These are phyloP conservation scores for Chrysoporthe puriensis DNA, from an alignment of 2,329 filamentous ascomycete genomes.

Conservation along the genomic window DNA sequence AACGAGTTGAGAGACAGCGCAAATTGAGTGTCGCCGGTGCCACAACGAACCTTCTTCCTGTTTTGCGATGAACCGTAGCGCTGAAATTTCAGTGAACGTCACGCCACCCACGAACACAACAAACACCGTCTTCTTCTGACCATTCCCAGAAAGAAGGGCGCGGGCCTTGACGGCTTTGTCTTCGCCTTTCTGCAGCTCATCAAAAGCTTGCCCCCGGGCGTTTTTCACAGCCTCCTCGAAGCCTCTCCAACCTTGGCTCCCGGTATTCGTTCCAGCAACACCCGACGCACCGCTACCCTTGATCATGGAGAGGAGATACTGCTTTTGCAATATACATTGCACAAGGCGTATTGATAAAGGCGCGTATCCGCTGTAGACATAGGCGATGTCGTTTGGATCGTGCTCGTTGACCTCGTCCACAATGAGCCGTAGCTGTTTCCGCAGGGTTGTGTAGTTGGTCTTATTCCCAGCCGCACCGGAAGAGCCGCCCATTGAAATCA, in stretches of 20 bases:
- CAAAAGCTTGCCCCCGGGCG: constrained; percentile 85
- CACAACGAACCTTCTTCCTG: constrained; percentile 69
- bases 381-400: constrained; percentile 92
- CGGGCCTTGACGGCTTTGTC: constrained; percentile 90
- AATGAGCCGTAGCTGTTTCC: constrained; percentile 85
- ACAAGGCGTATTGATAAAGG: constrained; percentile 89
- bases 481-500: constrained; percentile 74
- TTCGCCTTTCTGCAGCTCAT: constrained; percentile 88
- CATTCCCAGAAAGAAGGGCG: constrained; percentile 76
- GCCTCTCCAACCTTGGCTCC: constrained; percentile 83
- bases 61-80: constrained; percentile 84
- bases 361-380: constrained; percentile 96
- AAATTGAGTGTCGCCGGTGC: not conserved
- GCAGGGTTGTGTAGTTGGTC: constrained; percentile 88
- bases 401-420: constrained; percentile 97
- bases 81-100: constrained; percentile 94
- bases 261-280: constrained; percentile 54
- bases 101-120: constrained; percentile 98
- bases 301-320: constrained; percentile 73
- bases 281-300: constrained; percentile 60
- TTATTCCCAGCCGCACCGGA: constrained; percentile 64
- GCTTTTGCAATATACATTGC: constrained; percentile 91
- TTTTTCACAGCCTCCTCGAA: constrained; percentile 93
- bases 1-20: not conserved
- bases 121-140: constrained; percentile 81